phyloP scores from a whole-genome alignment of 495 filamentous ascomycete genomes.

The Penicillium pancosmium region DNA sequence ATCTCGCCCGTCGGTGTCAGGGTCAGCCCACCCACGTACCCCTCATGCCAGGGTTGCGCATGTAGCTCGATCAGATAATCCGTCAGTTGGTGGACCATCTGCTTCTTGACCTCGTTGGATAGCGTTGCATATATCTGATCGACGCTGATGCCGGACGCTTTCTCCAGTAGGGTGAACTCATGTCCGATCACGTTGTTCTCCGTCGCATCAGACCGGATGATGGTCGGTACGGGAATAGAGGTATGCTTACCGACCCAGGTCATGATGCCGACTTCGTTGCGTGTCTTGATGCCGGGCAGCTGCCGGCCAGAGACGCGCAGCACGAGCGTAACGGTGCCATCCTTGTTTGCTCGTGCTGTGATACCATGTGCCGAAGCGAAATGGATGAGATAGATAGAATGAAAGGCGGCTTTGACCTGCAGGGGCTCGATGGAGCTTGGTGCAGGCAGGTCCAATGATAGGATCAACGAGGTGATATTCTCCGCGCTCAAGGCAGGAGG shows the following conservation, averaged over 20 bases:
- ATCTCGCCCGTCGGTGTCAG: slow-evolving; percentile 8
- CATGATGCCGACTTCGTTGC: slow-evolving; percentile 39
- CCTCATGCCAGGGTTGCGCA: slow-evolving; percentile 18
- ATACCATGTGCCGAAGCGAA: slow-evolving; percentile 6
- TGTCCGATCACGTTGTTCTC: slow-evolving; percentile 30
- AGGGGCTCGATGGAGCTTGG: slow-evolving; percentile 14
- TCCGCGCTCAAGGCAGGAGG: too few relatives aligned
- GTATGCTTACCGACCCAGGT: slow-evolving; percentile 25
- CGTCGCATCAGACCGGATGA: slow-evolving; percentile 27
- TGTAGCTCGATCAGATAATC: slow-evolving; percentile 36
- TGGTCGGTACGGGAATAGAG: too few relatives aligned
- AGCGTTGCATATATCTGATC: slow-evolving; percentile 30
- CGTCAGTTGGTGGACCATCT: slow-evolving; percentile 31
- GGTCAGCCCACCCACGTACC: slow-evolving; percentile 25
- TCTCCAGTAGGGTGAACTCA: slow-evolving; percentile 36
- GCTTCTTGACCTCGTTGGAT: slow-evolving; percentile 8
- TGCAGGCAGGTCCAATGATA: not conserved
- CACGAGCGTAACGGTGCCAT: slow-evolving; percentile 25
- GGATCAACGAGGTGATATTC: too few relatives aligned
- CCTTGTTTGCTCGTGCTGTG: slow-evolving; percentile 7
- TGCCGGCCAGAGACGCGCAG: slow-evolving; percentile 38
- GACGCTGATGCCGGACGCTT: slow-evolving; percentile 26
- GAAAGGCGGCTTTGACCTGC: slow-evolving; percentile 12
- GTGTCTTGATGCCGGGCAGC: slow-evolving; percentile 36
- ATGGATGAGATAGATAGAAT: slow-evolving; percentile 15